Base-by-base conservation (phyloP, 331 rosid genomes). In the Acacia concinna region DNA sequence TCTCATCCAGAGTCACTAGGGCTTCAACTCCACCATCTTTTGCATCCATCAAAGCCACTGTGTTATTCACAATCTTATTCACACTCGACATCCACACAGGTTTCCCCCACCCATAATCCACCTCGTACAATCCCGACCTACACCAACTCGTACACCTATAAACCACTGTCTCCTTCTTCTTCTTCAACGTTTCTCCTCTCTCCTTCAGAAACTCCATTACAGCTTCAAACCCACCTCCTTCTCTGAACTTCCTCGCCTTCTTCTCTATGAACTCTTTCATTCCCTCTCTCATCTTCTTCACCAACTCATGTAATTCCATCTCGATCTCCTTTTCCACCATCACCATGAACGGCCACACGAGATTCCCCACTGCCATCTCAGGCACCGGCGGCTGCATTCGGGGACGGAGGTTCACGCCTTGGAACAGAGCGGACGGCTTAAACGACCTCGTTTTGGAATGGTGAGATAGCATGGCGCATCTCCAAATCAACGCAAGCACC, bases 381-480 rank as follows among this genome's bases (percentile, higher is more conserved):
- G 88, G 54, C 37, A 85, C 65, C 0, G 66, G 59, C 0, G 87
- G 90, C 0, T 68, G 76, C 87, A 82, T 80, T 23, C 87, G 73
- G 1, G 80, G 40, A 59, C 88, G 91, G 4, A 85, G 91, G n/a
- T 87, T 85, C 79, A 87, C 88, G 0, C 85, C 88, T 35, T 85
- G 88, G 41, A 85, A 85, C 78, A 87, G 1, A 13, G 64, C 68
- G 0, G 88, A 85, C 2, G 69, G 87, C 69, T 59, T 85, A 47
- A 85, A 77, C 37, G 84, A 27, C 52, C 25, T 37, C 28, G 67
- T 74, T 71, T 74, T 70, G 1, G 59, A 44, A 11, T 64, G 5
- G 21, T 56, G 59, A 6, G 81, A 32, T 1, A 21, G 23, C 41
- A 78, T 9, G 0, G 85, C 88, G 32, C 82, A 87, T 70, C 59